Base-by-base conservation (phyloP, 2,329 filamentous ascomycete genomes). In the Monilinia laxa region DNA sequence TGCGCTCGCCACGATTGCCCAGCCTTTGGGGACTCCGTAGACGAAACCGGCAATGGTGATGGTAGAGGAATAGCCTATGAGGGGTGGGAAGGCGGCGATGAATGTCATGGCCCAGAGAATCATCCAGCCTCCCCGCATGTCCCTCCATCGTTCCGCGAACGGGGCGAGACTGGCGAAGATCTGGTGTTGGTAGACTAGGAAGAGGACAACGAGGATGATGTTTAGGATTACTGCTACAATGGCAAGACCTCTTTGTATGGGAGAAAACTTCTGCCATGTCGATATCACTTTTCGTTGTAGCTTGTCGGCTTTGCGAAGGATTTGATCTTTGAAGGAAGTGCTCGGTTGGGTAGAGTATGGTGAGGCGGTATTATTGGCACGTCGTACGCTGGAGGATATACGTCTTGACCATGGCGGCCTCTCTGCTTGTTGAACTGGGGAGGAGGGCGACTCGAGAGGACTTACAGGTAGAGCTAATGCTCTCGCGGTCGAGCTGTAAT, bases 81-180 rank as follows among this genome's bases (percentile, higher is more conserved):
- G 76, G 0, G 89, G 89, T 2, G 89, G 89, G 72, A 92, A 91
- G 1, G 87, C 88, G 42, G 88, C 85, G 58, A 85, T 75, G 73
- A 91, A 90, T 18, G 86, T 88, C 74, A 88, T 78, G 6, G 81
- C 74, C 87, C 88, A 91, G 23, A 91, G 79, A 31, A 91, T 83
- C 68, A 88, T 78, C 81, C 87, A 91, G 54, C 92, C 94, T 63
- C 84, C 87, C 0, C 82, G 84, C 6, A 93, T 80, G 40, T 86
- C 83, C 74, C 92, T 87, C 77, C 93, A 97, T 70, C 85, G 84
- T 76, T 88, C 83, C 28, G 93, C 92, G 16, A 88, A 78, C 9
- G 93, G 92, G 16, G 83, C 85, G 65, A 98, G 82, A 78, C 84
- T 87, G 45, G 85, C 82, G 80, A 97, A 96, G 76, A 98, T 89